Evolutionary conservation across 352 stramenopile genomes (phyloP).

Genomic region (Phytophthora constricta): DNA sequence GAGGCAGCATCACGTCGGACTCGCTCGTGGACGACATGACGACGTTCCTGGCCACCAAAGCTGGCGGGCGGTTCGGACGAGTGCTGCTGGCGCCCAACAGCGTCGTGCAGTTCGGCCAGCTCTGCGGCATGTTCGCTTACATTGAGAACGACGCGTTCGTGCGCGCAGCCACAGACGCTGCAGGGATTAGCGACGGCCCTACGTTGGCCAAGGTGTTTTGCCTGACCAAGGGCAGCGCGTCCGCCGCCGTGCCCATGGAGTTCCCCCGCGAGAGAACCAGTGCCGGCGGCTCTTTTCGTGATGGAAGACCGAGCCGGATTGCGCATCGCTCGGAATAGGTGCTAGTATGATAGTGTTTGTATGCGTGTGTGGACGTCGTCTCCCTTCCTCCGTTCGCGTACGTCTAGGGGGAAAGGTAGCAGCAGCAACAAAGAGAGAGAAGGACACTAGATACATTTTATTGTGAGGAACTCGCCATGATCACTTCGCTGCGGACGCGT

Average conservation of each 20-base stretch:
- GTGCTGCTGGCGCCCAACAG: conserved; percentile 44
- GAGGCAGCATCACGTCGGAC: conserved; percentile 41
- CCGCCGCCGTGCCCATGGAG: conserved; percentile 42
- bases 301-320: neutral
- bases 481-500: no score
- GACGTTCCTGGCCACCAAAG: conserved; percentile 41
- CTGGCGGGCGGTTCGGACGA: conserved; percentile 35
- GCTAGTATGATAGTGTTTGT: conserved; percentile 38
- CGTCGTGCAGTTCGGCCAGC: conserved; percentile 52
- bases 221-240: conserved; percentile 37
- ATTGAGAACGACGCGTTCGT: conserved; percentile 52
- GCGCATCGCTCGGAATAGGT: conserved; percentile 1
- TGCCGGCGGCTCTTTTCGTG: conserved; percentile 42
- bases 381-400: neutral
- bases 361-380: conserved; percentile 21
- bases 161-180: conserved; percentile 31
- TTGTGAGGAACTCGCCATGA: neutral
- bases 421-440: conserved; percentile 9
- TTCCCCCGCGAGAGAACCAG: conserved; percentile 45
- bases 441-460: conserved; percentile 1
- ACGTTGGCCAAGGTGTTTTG: conserved; percentile 48
- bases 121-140: conserved; percentile 51
- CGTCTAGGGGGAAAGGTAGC: neutral
- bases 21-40: conserved; percentile 49
- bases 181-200: conserved; percentile 20